Conservation (phyloP, 805 yeast genomes). For the Wickerhamiella lipophila region DNA sequence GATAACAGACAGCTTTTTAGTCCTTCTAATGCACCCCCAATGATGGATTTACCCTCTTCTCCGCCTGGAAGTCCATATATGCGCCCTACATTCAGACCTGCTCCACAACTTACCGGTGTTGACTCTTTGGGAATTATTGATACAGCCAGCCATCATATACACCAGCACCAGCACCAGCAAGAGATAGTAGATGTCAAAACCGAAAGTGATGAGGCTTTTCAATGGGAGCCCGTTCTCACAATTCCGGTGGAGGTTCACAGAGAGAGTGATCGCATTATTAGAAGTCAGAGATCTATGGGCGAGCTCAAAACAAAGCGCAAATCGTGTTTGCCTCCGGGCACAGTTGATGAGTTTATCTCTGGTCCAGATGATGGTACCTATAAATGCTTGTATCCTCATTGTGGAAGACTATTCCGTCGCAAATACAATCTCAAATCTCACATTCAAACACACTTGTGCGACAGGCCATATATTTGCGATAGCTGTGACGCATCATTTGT, state of each 20-base stretch:
- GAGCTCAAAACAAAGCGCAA: slow-evolving; percentile 30
- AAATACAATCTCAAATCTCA: slow-evolving; percentile 89
- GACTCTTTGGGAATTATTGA: slow-evolving; percentile 1
- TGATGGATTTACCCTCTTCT: slow-evolving; percentile 15
- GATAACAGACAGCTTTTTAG: neutral
- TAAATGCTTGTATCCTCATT: slow-evolving; percentile 60
- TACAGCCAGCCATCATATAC: neutral
- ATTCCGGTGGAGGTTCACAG: slow-evolving; percentile 25
- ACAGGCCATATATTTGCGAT: slow-evolving; percentile 77
- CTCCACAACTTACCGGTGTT: neutral
- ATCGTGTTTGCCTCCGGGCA: slow-evolving; percentile 77
- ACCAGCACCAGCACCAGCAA: neutral
- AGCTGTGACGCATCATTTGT: slow-evolving; percentile 76
- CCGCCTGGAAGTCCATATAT: slow-evolving; percentile 20
- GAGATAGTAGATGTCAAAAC: neutral
- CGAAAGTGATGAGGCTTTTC: slow-evolving; percentile 27
- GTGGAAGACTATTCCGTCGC: slow-evolving; percentile 76
- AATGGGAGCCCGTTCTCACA: slow-evolving; percentile 30
- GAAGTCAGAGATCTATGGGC: slow-evolving; percentile 22
- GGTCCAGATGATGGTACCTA: slow-evolving; percentile 70
- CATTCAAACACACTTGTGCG: slow-evolving; percentile 91
- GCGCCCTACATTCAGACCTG: neutral
- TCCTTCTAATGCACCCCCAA: slow-evolving; percentile 3
- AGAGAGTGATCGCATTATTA: slow-evolving; percentile 27
- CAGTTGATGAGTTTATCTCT: slow-evolving; percentile 66